Conservation (phyloP, 306 rosid species). For the Heteromeles arbutifolia region DNA sequence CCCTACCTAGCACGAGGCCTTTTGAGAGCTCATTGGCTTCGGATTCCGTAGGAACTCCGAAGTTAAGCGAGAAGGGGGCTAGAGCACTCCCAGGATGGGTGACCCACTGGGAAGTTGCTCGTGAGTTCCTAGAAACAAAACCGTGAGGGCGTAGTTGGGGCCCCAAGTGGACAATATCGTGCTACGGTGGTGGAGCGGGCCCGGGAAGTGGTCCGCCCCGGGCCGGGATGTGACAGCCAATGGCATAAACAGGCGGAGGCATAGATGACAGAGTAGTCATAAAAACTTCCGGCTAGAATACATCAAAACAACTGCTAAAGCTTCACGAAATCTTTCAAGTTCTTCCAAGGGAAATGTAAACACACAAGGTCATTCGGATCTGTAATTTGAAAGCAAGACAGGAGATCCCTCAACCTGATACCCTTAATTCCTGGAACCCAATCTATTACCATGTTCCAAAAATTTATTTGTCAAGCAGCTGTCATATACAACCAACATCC, state of each 20-base stretch:
- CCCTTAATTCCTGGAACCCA: background rate
- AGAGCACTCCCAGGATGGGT: no score
- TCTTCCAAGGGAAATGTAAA: background rate
- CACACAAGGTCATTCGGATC: background rate
- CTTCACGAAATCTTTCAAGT: background rate
- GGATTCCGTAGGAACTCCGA: no score
- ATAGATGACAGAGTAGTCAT: background rate
- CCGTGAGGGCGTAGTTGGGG: no score
- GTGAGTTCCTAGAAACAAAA: no score
- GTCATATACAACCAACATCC: slow-evolving; percentile 3
- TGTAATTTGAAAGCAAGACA: background rate
- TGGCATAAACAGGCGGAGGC: background rate
- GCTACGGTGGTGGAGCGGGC: no score
- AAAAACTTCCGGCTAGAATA: background rate
- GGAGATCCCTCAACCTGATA: background rate
- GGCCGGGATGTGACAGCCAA: no score
- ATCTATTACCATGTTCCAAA: slow-evolving; percentile 6
- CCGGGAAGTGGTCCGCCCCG: no score
- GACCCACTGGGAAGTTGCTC: no score
- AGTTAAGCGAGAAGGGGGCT: no score
- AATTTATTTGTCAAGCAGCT: background rate
- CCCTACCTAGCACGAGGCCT: no score
- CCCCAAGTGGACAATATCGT: no score
- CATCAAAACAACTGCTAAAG: slow-evolving; percentile 10
- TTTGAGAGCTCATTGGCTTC: no score